phyloP scores from a whole-genome alignment of 345 rosid species.

The Chamaenerion angustifolium region DNA sequence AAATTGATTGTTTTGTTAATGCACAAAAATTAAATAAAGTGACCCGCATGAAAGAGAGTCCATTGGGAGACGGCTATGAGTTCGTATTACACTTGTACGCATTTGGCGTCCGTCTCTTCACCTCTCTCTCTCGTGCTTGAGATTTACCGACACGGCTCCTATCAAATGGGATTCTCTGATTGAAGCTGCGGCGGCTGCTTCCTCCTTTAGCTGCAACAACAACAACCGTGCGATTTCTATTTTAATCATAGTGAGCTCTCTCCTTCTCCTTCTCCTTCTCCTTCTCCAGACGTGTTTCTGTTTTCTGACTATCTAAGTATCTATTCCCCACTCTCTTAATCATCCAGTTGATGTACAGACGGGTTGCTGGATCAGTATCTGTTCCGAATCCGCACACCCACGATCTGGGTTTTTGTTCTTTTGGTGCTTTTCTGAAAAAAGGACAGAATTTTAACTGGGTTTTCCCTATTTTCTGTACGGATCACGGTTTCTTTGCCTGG shows the following conservation, averaged over 20 bases:
- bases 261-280: neutral
- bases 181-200: constrained; percentile 12
- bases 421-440: no score
- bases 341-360: no score
- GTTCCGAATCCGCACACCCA: no score
- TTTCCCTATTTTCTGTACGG: no score
- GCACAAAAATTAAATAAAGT: neutral
- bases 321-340: no score
- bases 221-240: neutral
- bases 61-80: constrained; percentile 38
- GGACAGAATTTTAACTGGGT: no score
- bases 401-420: no score
- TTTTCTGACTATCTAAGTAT: no score
- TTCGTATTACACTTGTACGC: constrained; percentile 40
- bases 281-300: neutral
- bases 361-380: no score
- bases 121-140: constrained; percentile 20
- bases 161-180: constrained; percentile 31
- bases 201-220: neutral
- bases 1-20: no score
- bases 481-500: no score
- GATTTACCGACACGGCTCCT: constrained; percentile 65
- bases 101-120: constrained; percentile 12
- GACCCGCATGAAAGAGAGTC: constrained; percentile 36
- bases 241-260: constrained; percentile 9